Base-by-base conservation (phyloP, 2,329 filamentous ascomycete genomes). In the Fusarium virguliforme region DNA sequence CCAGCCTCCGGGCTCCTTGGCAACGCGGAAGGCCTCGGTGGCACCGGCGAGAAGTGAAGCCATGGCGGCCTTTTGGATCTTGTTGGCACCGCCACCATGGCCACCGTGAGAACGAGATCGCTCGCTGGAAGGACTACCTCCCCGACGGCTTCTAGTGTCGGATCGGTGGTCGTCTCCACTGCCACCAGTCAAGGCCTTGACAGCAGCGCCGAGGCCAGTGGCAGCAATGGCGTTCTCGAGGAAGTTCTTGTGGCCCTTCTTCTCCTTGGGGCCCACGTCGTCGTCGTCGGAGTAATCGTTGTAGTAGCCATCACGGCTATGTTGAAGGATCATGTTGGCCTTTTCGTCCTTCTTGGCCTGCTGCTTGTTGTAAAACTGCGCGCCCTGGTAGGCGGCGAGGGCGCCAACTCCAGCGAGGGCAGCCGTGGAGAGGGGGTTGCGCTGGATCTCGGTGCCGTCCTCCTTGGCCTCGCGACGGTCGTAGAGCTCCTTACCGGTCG, bases 31-130 rank as follows among this genome's bases (percentile, higher is more conserved):
- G 43, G 95, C 95, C 81, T 98, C 95, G 60, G 94, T 92, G 41
- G 95, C 95, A 75, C 94, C 95, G 32, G 95, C 95, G 51, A 97
- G 88, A 40, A 98, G 86, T 22, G 95, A 96, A 35, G 95, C 95
- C 85, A 96, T 95, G 79, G 95, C 94, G 35, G 94, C 94, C 82
- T 97, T 94, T 73, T 94, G 90, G 51, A 94, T 88, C 75, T 93
- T 93, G 74, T 84, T 86, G 37, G 84, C 81, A 12, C 78, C 85
- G 62, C 86, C 83, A 46, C 40, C 18, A 6, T 58, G 60, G 61
- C 86, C 84, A 9, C 61, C 61, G 15, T 85, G 83, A 34, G 87
- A 88, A 70, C 87, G 87, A 64, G 88, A 88, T 24, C 87, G 82
- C 34, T 83, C 83, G 38, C 83, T 85, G 53, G 85, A 87, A 57